Evolutionary conservation across 1,284 basidiomycete genomes (phyloP), one percentile per base, ranked within the genome.

Genomic region (Heterobasidion parviporum): DNA sequence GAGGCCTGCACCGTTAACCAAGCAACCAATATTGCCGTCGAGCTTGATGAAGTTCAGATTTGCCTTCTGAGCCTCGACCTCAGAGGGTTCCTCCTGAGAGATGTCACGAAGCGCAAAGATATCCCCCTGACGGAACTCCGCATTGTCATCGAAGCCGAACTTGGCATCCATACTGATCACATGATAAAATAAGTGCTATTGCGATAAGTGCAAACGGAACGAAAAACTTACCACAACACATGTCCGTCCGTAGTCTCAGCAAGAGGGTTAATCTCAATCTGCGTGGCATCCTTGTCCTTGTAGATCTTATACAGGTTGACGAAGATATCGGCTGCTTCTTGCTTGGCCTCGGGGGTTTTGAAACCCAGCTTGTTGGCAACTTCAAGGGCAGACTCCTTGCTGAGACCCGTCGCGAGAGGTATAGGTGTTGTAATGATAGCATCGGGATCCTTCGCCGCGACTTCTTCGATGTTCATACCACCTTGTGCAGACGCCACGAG

Each of bases 41-140:
- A 99, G 87, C 78, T 99, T 98, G 82, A 99, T 99, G 71, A 98
- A 98, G 81, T 98, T 99, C 67, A 99, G 81, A 67, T 93, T 90
- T 64, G 91, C 92, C 73, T 89, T 92, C 75, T 88, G 88, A n/a
- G 92, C 93, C 71, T 93, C 89, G 48, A 98, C 95, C 73, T 99
- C 97, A 45, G 94, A 94, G 26, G 94, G 82, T 69, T 98, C 95
- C 73, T 99, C 97, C 73, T 99, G 97, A 1, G 91, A 84, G 57
- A 89, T 82, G 70, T 99, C 97, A 57, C 97, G 87, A 57, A 98
- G 82, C 56, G 78, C 78, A 70, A 98, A 99, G 56, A 98, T 72
- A 62, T 97, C 94, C 66, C 86, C 73, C 71, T 99, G 97, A 61
- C 97, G 88, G 84, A 99, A 99, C 67, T 95, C 94, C 52, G 97